Conservation (phyloP, 345 rosid genomes). For the rapeseed (Brassica napus) region DNA sequence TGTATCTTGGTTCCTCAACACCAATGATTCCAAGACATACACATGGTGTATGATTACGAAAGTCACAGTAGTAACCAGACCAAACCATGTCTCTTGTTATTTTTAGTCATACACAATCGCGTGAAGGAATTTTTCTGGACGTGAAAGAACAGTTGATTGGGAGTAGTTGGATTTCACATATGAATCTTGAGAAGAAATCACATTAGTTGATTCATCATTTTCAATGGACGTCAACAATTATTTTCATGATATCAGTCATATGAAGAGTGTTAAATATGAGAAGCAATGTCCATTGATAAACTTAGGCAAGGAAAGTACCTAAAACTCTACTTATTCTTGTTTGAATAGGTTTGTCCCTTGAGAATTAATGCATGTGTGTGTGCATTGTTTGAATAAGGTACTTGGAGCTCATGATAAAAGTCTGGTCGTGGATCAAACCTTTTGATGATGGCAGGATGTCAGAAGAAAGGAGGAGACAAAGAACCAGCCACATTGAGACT, state of each 20-base stretch:
- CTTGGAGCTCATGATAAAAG: no score
- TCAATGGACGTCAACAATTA: constrained; percentile 26
- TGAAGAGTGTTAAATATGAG: no score
- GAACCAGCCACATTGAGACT: no score
- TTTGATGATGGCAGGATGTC: no score
- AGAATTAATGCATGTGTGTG: no score
- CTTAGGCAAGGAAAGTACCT: no score
- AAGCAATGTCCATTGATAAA: no score
- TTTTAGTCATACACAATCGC: neutral
- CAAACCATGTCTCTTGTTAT: neutral
- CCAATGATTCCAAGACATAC: neutral
- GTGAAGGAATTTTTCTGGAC: neutral
- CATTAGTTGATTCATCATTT: constrained; percentile 51
- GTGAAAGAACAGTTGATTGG: neutral
- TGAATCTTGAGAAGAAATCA: neutral
- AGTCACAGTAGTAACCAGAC: neutral
- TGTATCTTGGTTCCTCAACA: neutral
- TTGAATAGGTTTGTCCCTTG: no score
- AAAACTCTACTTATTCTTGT: no score
- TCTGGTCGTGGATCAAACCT: no score
- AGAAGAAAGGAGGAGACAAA: no score
- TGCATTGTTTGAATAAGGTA: no score
- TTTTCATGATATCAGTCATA: constrained; percentile 28
- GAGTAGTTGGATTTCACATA: neutral
- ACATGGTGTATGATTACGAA: neutral